Base-by-base conservation (phyloP, 176 grass and related monocot genomes). In the Paspalum notatum region DNA sequence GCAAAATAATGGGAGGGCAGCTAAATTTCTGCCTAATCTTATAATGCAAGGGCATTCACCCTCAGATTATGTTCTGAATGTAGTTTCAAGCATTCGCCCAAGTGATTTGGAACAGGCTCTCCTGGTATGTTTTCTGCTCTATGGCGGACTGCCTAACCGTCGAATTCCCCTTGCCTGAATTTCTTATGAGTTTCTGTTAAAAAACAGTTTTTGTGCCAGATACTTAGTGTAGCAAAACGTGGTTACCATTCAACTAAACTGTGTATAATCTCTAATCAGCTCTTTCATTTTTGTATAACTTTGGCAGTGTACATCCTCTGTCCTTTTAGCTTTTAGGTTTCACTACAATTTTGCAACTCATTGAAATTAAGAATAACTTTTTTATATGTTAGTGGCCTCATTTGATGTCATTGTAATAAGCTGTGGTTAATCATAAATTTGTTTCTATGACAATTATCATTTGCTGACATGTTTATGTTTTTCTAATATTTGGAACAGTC, bases 91-190 rank as follows among this genome's bases (percentile, higher is more conserved):
- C 57, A 87, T 98, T 12, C 85, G 68, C 10, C 86, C 95, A 57
- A 95, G 95, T 87, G 95, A 98, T 80, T 73, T 95, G 84, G 95
- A 95, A 56, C 95, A 93, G 56, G 91, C 90, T 16, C 92, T 95
- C 71, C 67, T 93, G 82, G 95, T 98, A 80, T 62, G 69, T 75
- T 57, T 68, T 40, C 56, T 68, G 40, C 12, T 76, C 61, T 63
- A 72, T 12, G 42, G 65, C 76, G 18, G 46, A 46, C 45, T 67
- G 12, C 13, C 59, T 39, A 26, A 86, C 32, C 51, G 26, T 48
- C 32, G 41, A 41, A 50, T 73, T 85, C 60, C 52, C n/a, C 20
- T 52, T 73, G 42, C 42, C n/a, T 12, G 9, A 47, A 72, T 77
- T n/a, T 66, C 20, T 82, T 6, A 5, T 11, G 18, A 8, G n/a